Base-by-base conservation (phyloP, 2,329 filamentous ascomycete genomes). In the Claviceps spartinae region DNA sequence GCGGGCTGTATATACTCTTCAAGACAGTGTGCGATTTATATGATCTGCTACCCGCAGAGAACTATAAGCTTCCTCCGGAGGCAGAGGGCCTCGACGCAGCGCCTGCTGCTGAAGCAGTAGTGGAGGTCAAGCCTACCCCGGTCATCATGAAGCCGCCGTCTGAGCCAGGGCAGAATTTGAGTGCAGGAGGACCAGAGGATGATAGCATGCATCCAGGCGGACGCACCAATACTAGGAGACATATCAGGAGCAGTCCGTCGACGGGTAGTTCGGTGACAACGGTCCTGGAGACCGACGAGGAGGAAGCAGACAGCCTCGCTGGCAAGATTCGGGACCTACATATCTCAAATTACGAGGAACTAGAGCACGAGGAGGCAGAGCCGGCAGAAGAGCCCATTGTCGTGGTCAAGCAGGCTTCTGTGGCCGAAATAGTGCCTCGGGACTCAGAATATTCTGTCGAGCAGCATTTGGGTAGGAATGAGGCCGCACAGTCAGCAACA, bases 1-100 rank as follows among this genome's bases (percentile, higher is more conserved):
- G 88, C n/a, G 93, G 93, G 0, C 72, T 98, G 11, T 98, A 98
- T 65, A 81, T 95, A 53, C 85, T 98, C 62, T 98, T 97, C 76
- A 97, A 96, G 75, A 93, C 86, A 0, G 90, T 97, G 22, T 97
- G 91, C 67, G 93, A 98, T 65, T 77, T 85, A 60, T 96, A 95
- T 67, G 84, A 85, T 59, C 75, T 97, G 54, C 82, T 98, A 34
- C 89, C 89, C 1, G 83, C 88, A 49, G 93, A 97, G 69, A 96
- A 94, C 65, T 96, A 97, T 71, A 97, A 94, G 54, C 82, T 98
- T 45, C 91, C 93, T 1, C 81, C 86, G 2, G 91, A 97, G 67
- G 91, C 93, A 3, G 91, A 97, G 67, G 91, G 90, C 0, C 70
- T 88, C 2, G 87, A 91, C 57, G 69, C 71, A 14, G 63, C 63